phyloP scores from a whole-genome alignment of 2,329 filamentous ascomycete genomes.

The Erysiphe pulchra region DNA sequence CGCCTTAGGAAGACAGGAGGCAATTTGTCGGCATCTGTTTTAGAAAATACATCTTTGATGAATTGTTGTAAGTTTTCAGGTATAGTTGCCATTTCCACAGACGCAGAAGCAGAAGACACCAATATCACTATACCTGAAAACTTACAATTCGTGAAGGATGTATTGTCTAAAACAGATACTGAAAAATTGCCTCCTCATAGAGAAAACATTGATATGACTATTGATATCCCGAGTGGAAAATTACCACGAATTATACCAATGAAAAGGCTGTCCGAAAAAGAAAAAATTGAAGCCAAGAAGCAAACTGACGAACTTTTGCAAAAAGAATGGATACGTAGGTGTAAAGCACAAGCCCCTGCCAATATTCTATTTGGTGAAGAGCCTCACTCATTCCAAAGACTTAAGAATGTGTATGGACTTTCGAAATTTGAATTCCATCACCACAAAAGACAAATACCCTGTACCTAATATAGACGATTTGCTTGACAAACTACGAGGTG shows the following conservation, averaged over 20 bases:
- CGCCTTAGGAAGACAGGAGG: no score
- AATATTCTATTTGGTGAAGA: not conserved
- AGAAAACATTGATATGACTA: not conserved
- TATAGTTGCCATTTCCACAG: no score
- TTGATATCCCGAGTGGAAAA: not conserved
- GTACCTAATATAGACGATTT: not conserved
- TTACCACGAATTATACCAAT: not conserved
- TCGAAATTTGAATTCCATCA: not conserved
- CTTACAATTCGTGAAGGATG: no score
- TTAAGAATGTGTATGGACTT: not conserved
- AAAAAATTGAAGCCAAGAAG: not conserved
- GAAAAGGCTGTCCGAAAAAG: not conserved
- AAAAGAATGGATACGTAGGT: not conserved
- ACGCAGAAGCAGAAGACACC: no score
- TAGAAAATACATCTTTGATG: no score
- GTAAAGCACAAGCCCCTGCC: not conserved
- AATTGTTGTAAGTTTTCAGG: no score
- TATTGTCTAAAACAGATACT: not conserved
- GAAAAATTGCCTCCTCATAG: not conserved
- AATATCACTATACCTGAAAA: no score
- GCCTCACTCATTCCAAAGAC: not conserved
- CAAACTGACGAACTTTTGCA: not conserved
- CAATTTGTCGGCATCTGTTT: no score
- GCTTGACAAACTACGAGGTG: not conserved
- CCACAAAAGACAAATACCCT: not conserved